Evolutionary conservation across 1,284 basidiomycete species (phyloP).

Genomic region (Termitomyces sp.): DNA sequence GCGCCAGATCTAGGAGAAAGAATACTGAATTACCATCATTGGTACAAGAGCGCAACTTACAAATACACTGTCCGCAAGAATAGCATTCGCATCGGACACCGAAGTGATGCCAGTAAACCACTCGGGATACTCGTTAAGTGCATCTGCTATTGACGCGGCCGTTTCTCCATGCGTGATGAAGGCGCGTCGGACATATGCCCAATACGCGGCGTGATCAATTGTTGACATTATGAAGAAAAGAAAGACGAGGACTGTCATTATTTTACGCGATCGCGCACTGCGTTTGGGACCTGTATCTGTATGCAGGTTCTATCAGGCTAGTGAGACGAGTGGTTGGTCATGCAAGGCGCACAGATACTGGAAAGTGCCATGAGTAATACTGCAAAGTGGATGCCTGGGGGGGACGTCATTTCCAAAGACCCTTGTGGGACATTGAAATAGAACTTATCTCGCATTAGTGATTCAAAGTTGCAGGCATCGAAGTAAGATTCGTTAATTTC

Average conservation of each 20-base stretch:
- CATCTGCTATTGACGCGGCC: conserved; percentile 9
- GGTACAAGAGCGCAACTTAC: conserved; percentile 1
- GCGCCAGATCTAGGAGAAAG: conserved; percentile 11
- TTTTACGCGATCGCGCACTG: conserved; percentile 6
- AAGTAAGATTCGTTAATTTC: conserved; percentile 17
- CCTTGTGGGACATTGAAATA: background rate
- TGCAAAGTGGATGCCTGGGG: conserved; percentile 13
- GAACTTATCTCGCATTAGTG: conserved; percentile 14
- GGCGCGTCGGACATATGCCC: conserved; percentile 15
- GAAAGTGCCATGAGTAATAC: conserved; percentile 12
- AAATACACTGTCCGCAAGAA: conserved; percentile 14
- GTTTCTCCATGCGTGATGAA: conserved; percentile 15
- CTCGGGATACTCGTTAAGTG: conserved; percentile 14
- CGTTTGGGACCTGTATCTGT: conserved; percentile 11
- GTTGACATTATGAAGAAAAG: conserved; percentile 15
- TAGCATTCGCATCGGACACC: conserved; percentile 14
- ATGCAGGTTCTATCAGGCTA: background rate
- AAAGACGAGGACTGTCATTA: conserved; percentile 14
- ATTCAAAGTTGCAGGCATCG: conserved; percentile 16
- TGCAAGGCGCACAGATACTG: conserved; percentile 9
- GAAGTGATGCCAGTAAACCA: conserved; percentile 13
- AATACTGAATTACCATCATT: background rate
- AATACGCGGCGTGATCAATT: conserved; percentile 13
- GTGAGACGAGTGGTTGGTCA: background rate
- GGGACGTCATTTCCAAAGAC: background rate